Base-by-base conservation (phyloP, 106 monocot genomes). In the Platanthera guangdongensis region DNA sequence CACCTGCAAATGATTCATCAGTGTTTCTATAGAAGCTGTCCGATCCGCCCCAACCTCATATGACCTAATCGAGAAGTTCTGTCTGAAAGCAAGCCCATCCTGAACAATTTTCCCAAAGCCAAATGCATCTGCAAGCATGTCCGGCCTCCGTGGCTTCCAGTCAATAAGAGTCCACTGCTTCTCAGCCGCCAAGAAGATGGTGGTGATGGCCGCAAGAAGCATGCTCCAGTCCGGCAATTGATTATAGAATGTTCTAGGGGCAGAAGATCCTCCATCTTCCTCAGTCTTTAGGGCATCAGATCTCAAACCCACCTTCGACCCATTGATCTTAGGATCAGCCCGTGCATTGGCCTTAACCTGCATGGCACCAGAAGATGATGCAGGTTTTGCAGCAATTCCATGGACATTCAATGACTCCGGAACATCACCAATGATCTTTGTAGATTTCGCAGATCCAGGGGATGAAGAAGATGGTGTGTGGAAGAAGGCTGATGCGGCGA, bases 1-100 rank as follows among this genome's bases (percentile, higher is more conserved):
- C 47, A 96, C 93, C 93, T 97, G 96, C 68, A 97, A 72, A 89
- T 93, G 93, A 81, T 97, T 97, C 93, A 97, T 97, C 68, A 93
- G 76, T 9, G 96, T 91, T 68, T 97, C 93, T 82, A 97, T 97
- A 79, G 96, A 97, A 22, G 93, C 90, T n/a, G 91, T 91, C 32
- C 77, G 68, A 88, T 97, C 93, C 3, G 89, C 93, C 63, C 93
- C 93, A 74, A 93, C 89, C 84, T 91, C 96, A 86, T 97, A 97
- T 6, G 93, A 93, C 77, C 93, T 78, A 28, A 93, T 91, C 7
- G 89, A 84, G 67, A 97, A 97, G 71, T 88, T 91, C 83, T 97
- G 93, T 71, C 84, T 87, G 78, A 91, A 93, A 18, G 86, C 78
- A 39, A 91, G 72, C 59, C 89, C 84, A 73, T 91, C 91, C 59